Evolutionary conservation across 306 rosid species (phyloP).

Genomic region (Trifolium dubium): DNA sequence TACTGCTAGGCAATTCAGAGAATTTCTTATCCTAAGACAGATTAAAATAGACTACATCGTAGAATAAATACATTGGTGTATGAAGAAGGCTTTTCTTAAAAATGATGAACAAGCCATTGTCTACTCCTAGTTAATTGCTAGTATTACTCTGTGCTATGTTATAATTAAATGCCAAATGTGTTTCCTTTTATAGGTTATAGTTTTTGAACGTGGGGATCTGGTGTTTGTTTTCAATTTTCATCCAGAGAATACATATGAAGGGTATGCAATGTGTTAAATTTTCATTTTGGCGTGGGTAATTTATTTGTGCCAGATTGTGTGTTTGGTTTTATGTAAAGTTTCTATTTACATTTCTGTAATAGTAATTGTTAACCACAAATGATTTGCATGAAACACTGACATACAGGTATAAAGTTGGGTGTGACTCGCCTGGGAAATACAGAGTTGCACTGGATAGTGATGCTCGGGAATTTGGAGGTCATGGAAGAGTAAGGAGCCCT

Average conservation of each 20-base stretch:
- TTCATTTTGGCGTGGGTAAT: conserved; percentile 28
- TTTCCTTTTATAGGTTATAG: conserved; percentile 68
- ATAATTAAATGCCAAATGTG: conserved; percentile 25
- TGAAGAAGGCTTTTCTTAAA: conserved; percentile 18
- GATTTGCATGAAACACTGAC: conserved; percentile 41
- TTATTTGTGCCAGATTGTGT: conserved; percentile 10
- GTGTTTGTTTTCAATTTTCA: conserved; percentile 93
- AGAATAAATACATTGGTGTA: conserved; percentile 15
- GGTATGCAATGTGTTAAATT: conserved; percentile 57
- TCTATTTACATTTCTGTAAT: conserved; percentile 13
- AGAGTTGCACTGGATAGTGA: conserved; percentile 95
- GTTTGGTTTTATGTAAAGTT: conserved; percentile 28
- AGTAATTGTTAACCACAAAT: conserved; percentile 28
- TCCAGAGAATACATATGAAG: conserved; percentile 77
- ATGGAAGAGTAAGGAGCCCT: conserved; percentile 81
- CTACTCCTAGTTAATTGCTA: conserved; percentile 7
- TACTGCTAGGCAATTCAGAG: conserved; percentile 27
- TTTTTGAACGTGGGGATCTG: conserved; percentile 93
- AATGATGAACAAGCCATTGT: conserved; percentile 20
- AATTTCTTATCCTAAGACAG: conserved; percentile 8
- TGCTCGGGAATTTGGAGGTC: conserved; percentile 85
- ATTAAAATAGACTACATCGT: conserved; percentile 31
- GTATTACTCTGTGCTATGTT: conserved; percentile 22
- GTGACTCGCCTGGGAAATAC: conserved; percentile 97
- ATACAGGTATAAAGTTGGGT: conserved; percentile 91